Base-by-base conservation (phyloP, 2,329 filamentous ascomycete genomes). In the Drechslera avenae region DNA sequence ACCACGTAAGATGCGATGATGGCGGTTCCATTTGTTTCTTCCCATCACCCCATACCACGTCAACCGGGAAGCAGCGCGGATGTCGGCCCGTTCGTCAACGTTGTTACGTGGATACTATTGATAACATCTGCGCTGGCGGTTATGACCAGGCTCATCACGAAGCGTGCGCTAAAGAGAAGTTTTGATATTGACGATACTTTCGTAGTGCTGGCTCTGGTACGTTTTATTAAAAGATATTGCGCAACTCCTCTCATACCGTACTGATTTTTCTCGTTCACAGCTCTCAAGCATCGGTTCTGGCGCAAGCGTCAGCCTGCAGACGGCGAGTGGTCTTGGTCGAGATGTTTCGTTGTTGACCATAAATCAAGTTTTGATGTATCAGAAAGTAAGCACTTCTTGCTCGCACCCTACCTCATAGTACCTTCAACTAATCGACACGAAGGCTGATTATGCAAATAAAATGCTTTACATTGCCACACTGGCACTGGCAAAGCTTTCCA, bases 371-470 rank as follows among this genome's bases (percentile, higher is more conserved):
- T 47, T 64, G 44, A 56, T 53, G 14, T 73, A 69, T 51, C 56
- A 69, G 36, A 71, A 71, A 60, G 69, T 68, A 62, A 52, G 54
- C 54, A 44, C 6, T 37, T 37, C 18, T 13, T 10, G 9, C 9
- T 28, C 26, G 26, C 26, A 28, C 26, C 12, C 9, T 9, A 28
- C 9, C 17, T 18, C 8, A 10, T 2, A 21, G 5, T 33, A 3
- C n/a, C 31, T 31, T 3, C 9, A 23, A n/a, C 19, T 49, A 12
- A 50, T 30, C 7, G 1, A 21, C 12, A 46, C 52, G 4, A 31
- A 73, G 69, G 60, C 60, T 39, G 69, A 70, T 56, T 73, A 72
- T 64, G 68, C 63, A 34, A 72, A 67, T 46, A 69, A 68, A 34
- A 50, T 71, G 21, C 58, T 73, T 10, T 73, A 69, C 36, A 67